These are phyloP conservation scores for Globisporangium heterothallicum DNA, from an alignment of 352 stramenopile genomes.

Conservation along the genomic window DNA sequence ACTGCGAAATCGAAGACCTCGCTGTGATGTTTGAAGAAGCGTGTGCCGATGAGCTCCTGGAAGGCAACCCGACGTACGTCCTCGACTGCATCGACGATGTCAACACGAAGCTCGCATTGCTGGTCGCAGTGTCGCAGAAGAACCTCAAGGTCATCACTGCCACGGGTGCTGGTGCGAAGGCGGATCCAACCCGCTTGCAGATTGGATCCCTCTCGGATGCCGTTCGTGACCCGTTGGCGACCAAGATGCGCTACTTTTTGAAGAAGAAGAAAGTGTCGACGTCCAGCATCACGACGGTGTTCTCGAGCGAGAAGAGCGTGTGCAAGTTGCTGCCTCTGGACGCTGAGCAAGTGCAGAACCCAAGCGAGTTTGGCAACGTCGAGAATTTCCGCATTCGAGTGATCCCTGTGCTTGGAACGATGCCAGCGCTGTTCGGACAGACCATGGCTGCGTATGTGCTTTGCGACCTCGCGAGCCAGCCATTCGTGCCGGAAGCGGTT, in stretches of 20 bases:
- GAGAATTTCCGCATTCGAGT: constrained; percentile 96
- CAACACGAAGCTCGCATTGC: constrained; percentile 94
- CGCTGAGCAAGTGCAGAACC: constrained; percentile 83
- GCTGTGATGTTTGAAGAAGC: constrained; percentile 88
- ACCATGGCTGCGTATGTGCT: constrained; percentile 93
- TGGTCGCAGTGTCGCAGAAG: constrained; percentile 86
- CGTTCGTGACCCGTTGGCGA: constrained; percentile 92
- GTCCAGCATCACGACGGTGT: constrained; percentile 82
- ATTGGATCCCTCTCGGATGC: constrained; percentile 94
- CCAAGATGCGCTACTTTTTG: constrained; percentile 93
- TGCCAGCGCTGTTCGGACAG: constrained; percentile 97
- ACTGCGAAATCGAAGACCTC: constrained; percentile 84
- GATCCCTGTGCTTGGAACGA: constrained; percentile 92
- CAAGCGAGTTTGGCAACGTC: constrained; percentile 93
- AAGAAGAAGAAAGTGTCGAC: constrained; percentile 76
- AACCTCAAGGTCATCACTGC: constrained; percentile 81
- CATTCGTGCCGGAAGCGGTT: constrained; percentile 74
- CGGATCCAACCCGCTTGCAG: constrained; percentile 95
- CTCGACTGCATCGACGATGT: constrained; percentile 99
- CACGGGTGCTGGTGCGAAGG: constrained; percentile 93
- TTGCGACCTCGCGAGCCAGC: constrained; percentile 90
- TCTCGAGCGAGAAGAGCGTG: constrained; percentile 95
- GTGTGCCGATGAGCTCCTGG: constrained; percentile 78
- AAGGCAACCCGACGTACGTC: constrained; percentile 88
- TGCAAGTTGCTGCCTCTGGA: constrained; percentile 94